phyloP scores from a whole-genome alignment of 768 basidiomycete species.

The Leccinellum albellum region DNA sequence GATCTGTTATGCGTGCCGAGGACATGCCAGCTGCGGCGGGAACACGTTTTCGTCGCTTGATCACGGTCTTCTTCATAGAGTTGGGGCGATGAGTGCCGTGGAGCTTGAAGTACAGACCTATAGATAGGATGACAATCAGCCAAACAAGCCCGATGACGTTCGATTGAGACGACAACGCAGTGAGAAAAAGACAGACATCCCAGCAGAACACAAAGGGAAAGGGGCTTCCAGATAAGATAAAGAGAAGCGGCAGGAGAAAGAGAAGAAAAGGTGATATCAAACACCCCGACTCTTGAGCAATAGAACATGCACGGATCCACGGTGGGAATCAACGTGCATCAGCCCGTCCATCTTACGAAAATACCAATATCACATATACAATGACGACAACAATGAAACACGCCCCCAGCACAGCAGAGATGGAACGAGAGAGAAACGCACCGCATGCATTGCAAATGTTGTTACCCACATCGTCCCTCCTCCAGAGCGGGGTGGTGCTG shows the following conservation, averaged over 20 bases:
- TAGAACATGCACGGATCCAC: constrained; percentile 14
- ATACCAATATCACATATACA: background rate
- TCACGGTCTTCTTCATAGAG: constrained; percentile 98
- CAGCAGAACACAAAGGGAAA: constrained; percentile 13
- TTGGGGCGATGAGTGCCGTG: constrained; percentile 96
- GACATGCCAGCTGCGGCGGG: constrained; percentile 67
- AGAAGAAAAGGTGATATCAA: constrained; percentile 19
- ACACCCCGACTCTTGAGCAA: constrained; percentile 12
- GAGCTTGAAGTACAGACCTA: constrained; percentile 97
- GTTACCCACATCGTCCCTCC: constrained; percentile 85
- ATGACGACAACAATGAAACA: constrained; percentile 19
- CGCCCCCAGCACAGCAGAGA: constrained; percentile 22
- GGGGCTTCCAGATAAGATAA: constrained; percentile 26
- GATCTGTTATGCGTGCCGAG: constrained; percentile 64
- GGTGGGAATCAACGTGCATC: constrained; percentile 22
- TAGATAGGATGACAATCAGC: constrained; percentile 18
- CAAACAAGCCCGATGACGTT: background rate
- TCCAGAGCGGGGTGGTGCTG: constrained; percentile 86
- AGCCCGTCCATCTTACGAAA: constrained; percentile 21
- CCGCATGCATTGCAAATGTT: constrained; percentile 95
- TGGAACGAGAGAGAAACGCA: constrained; percentile 42
- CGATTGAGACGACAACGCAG: background rate
- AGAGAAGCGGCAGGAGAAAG: constrained; percentile 8
- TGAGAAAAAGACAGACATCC: background rate
- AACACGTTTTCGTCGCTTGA: constrained; percentile 96